phyloP scores from a whole-genome alignment of 192 early-diverging fungal genomes.

The Phlyctochytrium bullatum region DNA sequence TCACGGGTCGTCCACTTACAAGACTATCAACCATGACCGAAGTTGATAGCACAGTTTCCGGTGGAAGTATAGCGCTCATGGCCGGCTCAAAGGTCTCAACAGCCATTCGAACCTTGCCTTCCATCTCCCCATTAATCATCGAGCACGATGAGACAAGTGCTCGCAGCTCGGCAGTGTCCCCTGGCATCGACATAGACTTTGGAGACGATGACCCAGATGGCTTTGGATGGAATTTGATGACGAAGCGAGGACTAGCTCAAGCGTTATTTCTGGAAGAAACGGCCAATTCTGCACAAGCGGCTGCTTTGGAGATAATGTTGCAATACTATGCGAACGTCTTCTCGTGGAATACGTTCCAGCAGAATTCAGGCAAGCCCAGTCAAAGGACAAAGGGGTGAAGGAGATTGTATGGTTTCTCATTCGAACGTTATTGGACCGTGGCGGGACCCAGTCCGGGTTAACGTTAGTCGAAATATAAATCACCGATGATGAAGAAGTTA shows the following conservation, averaged over 20 bases:
- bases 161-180: too few relatives aligned
- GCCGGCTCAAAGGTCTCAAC: not conserved
- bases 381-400: not conserved
- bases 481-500: too few relatives aligned
- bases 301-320: slow-evolving; percentile 18
- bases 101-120: not conserved
- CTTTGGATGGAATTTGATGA: slow-evolving; percentile 27
- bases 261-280: slow-evolving; percentile 15
- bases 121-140: too few relatives aligned
- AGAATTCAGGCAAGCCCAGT: not conserved
- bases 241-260: slow-evolving; percentile 6
- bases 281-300: slow-evolving; percentile 7
- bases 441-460: too few relatives aligned
- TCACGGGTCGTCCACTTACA: not conserved
- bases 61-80: not conserved
- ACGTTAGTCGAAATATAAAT: too few relatives aligned
- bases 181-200: slow-evolving; percentile 9
- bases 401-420: too few relatives aligned
- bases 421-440: too few relatives aligned
- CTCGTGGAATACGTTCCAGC: slow-evolving; percentile 13
- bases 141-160: not conserved
- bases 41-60: not conserved
- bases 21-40: not conserved
- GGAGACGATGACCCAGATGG: slow-evolving; percentile 23
- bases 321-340: slow-evolving; percentile 18